Evolutionary conservation across 2,329 filamentous ascomycete species (phyloP).

Genomic region (Waltergamsia citrina): DNA sequence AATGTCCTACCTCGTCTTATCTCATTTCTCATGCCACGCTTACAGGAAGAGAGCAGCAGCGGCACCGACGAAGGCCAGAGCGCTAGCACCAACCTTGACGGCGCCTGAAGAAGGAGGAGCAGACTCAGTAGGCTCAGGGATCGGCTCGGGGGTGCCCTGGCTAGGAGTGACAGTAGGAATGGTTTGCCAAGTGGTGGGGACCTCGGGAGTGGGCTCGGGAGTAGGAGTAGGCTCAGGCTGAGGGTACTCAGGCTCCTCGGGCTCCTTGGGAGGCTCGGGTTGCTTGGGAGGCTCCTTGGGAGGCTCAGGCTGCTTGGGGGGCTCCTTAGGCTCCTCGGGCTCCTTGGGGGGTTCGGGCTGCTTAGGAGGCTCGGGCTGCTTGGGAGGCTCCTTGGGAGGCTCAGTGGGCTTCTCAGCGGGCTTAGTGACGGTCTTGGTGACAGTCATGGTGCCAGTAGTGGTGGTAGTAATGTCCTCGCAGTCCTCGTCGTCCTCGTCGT

Average conservation of each 20-base stretch:
- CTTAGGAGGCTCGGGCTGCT: not conserved
- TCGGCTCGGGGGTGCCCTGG: too few species aligned
- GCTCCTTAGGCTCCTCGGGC: not conserved
- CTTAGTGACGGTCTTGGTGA: slow-evolving; percentile 3
- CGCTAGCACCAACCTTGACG: slow-evolving; percentile 10
- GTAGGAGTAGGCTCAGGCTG: slow-evolving; percentile 1
- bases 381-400: not conserved
- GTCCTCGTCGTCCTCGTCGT: slow-evolving; percentile 2
- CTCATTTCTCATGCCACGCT: too few species aligned
- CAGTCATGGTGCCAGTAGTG: slow-evolving; percentile 3
- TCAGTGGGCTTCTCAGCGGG: not conserved
- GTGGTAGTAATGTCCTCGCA: slow-evolving; percentile 1
- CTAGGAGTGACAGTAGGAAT: too few species aligned
- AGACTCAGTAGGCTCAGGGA: not conserved
- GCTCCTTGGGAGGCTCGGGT: not conserved
- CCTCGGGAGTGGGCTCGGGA: not conserved
- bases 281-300: slow-evolving; percentile 2
- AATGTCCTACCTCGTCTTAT: too few species aligned
- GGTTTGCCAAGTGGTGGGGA: too few species aligned
- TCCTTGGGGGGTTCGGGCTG: slow-evolving; percentile 1
- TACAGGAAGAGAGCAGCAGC: slow-evolving; percentile 12
- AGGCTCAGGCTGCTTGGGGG: slow-evolving; percentile 1
- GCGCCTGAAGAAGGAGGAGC: slow-evolving; percentile 8
- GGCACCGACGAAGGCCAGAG: slow-evolving; percentile 10
- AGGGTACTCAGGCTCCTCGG: not conserved